Base-by-base conservation (phyloP, 2,329 filamentous ascomycete genomes). In the Didymella exigua region DNA sequence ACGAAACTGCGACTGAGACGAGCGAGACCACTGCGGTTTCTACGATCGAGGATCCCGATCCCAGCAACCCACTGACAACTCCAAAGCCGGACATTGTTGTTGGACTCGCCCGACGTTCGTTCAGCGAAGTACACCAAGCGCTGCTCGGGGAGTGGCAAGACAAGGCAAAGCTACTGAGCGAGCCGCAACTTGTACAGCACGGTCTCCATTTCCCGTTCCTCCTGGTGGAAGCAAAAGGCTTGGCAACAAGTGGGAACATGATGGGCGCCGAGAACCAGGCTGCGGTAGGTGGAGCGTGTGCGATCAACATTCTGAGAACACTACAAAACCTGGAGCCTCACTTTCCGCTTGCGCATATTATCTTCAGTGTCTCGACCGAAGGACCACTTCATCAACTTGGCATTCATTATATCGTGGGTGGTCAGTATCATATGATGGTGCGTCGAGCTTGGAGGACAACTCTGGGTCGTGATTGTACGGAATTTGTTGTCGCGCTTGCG, bases 171-270 rank as follows among this genome's bases (percentile, higher is more conserved):
- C 21, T 47, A 19, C 31, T 47, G 21, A 47, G 43, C 21, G 43
- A 47, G 30, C 31, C 31, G 18, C 43, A 36, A 27, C 51, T 37
- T 30, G 44, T 37, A 13, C 38, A 37, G 38, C 19, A 34, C 13
- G 56, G 59, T 41, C 41, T 62, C 33, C 56, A 50, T 21, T 62
- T 60, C 41, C 59, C 54, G 8, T 62, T 58, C 34, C 47, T 62
- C 26, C 29, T 62, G 19, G 42, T 55, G 21, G 59, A 62, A 53
- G 54, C 54, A 31, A 59, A 59, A 51, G 56, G 53, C 29, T 37
- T 51, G 31, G 24, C 30, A 34, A 44, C 40, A 16, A 56, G 34
- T 47, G 44, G 47, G 34, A 58, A 49, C 49, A 47, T 61, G 27
- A 47, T 61, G 31, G 49, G 49, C 21, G 56, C 53, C 19, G 49